Evolutionary conservation across 2,329 filamentous ascomycete species (phyloP).

Genomic region (Diaporthe sp.): DNA sequence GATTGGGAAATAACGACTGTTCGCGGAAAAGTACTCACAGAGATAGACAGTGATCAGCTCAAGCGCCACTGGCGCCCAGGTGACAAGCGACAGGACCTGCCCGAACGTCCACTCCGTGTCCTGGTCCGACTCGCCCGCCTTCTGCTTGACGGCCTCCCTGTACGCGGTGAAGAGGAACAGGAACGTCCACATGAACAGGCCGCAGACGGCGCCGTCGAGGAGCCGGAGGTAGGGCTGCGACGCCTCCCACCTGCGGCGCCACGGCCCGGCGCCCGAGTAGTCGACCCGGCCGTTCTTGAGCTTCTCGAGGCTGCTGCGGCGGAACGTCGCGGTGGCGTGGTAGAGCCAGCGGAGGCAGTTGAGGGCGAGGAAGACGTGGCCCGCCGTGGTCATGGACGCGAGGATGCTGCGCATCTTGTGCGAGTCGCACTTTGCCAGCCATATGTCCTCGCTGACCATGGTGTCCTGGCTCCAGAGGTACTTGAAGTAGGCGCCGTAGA

Average conservation of each 20-base stretch:
- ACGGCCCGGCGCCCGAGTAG: neutral
- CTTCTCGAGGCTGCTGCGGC: neutral
- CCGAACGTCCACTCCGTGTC: conserved; percentile 50
- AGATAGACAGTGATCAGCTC: conserved; percentile 47
- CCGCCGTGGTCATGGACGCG: conserved; percentile 20
- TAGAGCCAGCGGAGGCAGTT: conserved; percentile 42
- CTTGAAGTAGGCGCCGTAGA: conserved; percentile 29
- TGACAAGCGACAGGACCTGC: conserved; percentile 49
- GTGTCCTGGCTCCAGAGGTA: conserved; percentile 1
- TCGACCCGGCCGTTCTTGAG: neutral
- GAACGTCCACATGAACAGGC: conserved; percentile 48
- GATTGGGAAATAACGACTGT: neutral
- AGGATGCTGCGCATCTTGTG: conserved; percentile 27
- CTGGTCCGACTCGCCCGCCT: conserved; percentile 43
- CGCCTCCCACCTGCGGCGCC: conserved; percentile 29
- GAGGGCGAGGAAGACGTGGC: conserved; percentile 39
- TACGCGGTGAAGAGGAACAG: conserved; percentile 47
- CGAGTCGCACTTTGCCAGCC: conserved; percentile 37
- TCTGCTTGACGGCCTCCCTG: conserved; percentile 42
- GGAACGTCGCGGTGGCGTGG: conserved; percentile 32
- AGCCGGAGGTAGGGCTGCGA: conserved; percentile 36
- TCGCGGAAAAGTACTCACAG: conserved; percentile 43
- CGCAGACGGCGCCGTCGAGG: conserved; percentile 42
- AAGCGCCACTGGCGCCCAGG: conserved; percentile 48
- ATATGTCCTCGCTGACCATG: conserved; percentile 26